These are phyloP conservation scores for Chloropicon primus DNA, from an alignment of 139 green algal genomes.

Conservation along the genomic window DNA sequence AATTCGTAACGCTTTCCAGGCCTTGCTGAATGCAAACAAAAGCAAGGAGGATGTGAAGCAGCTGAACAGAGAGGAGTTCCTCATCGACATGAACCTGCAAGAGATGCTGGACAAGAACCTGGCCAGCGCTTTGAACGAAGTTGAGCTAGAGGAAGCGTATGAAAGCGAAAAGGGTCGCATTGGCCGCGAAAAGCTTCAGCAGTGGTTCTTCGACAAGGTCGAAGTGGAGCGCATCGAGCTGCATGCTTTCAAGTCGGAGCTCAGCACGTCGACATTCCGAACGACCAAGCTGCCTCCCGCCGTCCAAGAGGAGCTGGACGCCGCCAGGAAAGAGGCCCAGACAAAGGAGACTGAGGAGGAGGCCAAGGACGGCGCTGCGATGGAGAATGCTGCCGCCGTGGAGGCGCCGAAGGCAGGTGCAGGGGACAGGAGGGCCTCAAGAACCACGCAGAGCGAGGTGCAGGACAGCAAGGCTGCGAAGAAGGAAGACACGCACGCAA, in stretches of 20 bases:
- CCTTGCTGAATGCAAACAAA: constrained; percentile 40
- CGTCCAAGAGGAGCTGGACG: constrained; percentile 23
- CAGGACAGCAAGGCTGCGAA: constrained; percentile 1
- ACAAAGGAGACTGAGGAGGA: not conserved
- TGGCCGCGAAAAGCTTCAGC: constrained; percentile 41
- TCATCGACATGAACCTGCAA: constrained; percentile 38
- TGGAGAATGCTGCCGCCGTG: not conserved
- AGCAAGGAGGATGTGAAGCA: constrained; percentile 25
- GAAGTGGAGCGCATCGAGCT: constrained; percentile 47
- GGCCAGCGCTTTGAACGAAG: constrained; percentile 28
- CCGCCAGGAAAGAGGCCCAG: not conserved
- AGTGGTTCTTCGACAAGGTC: constrained; percentile 38
- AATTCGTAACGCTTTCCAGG: constrained; percentile 27
- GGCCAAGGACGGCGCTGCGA: not conserved
- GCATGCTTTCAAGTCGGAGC: constrained; percentile 18
- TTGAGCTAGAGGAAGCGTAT: constrained; percentile 24
- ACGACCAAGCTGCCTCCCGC: constrained; percentile 22
- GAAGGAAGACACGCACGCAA: not conserved
- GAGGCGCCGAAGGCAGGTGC: not conserved
- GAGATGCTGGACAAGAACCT: constrained; percentile 22
- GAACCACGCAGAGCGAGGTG: not conserved
- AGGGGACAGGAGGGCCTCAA: not conserved
- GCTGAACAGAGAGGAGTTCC: constrained; percentile 20
- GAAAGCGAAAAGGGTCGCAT: constrained; percentile 43
- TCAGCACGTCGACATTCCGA: constrained; percentile 31